phyloP scores from a whole-genome alignment of 2,329 filamentous ascomycete genomes.

The Rutstroemia sydowiana region DNA sequence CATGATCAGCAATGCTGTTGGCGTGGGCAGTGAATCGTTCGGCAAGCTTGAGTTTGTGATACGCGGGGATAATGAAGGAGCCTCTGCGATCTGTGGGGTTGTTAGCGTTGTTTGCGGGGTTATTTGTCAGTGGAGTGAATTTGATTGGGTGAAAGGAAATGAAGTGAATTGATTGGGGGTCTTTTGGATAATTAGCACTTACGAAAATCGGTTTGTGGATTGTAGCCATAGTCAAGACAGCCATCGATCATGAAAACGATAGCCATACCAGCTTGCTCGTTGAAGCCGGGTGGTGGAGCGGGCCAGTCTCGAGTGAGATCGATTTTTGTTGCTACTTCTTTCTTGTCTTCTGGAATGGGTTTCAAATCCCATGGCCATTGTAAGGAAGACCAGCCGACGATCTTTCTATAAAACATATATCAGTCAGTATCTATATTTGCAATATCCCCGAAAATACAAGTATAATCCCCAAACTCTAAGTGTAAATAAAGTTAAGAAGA shows the following conservation, averaged over 20 bases:
- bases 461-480: no score
- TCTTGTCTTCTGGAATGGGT: background rate
- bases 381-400: background rate
- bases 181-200: no score
- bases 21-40: no score
- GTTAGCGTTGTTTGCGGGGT: no score
- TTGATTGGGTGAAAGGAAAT: no score
- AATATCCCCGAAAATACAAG: no score
- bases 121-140: no score
- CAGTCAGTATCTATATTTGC: no score
- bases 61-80: background rate
- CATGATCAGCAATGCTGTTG: no score
- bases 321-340: background rate
- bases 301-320: background rate
- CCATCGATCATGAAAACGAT: background rate
- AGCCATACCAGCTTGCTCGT: background rate
- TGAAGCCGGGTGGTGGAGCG: background rate
- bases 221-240: background rate
- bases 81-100: background rate
- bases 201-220: background rate
- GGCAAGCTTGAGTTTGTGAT: background rate
- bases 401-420: background rate
- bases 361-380: background rate
- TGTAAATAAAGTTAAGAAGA: no score
- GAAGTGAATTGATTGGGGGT: no score